Evolutionary conservation across 2,329 filamentous ascomycete species (phyloP).

Genomic region (Curvularia sp.): DNA sequence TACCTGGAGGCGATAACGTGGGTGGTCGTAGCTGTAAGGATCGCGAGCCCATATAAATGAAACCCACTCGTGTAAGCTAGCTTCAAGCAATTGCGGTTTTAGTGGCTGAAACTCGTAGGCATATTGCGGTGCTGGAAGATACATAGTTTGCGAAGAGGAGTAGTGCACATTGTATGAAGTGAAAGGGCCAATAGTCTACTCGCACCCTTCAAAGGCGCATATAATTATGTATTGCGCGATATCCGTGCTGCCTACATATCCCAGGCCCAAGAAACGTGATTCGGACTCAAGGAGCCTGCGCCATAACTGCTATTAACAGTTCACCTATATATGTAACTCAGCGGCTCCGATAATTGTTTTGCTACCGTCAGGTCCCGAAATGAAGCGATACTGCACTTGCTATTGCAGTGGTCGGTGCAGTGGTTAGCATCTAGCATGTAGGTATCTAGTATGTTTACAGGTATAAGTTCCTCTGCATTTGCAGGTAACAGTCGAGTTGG

Average conservation of each 20-base stretch:
- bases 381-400: neutral
- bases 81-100: slow-evolving; percentile 1
- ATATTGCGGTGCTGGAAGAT: neutral
- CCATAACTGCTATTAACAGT: neutral
- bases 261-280: neutral
- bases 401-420: neutral
- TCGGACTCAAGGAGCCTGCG: neutral
- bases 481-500: too few species aligned
- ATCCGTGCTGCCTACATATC: neutral
- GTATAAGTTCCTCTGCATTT: too few species aligned
- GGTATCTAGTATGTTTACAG: too few species aligned
- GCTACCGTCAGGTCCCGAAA: neutral
- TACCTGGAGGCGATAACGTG: slow-evolving; percentile 5
- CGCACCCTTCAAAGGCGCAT: neutral
- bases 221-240: neutral
- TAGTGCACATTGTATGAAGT: slow-evolving; percentile 5
- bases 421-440: too few species aligned
- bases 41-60: slow-evolving; percentile 8
- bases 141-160: neutral
- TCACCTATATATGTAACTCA: neutral
- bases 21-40: slow-evolving; percentile 1
- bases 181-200: neutral
- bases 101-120: slow-evolving; percentile 7
- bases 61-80: neutral
- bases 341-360: neutral